These are phyloP conservation scores for Acacia crassicarpa DNA, from an alignment of 306 rosid genomes.

Conservation along the genomic window DNA sequence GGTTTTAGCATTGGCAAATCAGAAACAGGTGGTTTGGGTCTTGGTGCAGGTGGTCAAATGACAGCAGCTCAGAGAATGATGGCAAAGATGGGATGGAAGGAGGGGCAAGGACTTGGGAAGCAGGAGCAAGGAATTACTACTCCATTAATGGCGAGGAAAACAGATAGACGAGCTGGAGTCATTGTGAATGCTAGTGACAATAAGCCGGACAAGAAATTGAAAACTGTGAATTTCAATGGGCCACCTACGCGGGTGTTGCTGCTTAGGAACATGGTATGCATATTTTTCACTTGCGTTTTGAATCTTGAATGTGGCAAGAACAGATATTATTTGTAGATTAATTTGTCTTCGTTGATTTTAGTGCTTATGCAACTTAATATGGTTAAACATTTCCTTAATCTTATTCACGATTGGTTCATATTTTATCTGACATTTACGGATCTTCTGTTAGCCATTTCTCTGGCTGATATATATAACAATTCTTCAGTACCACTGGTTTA, in stretches of 20 bases:
- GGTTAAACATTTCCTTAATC: constrained; percentile 1
- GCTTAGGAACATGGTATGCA: constrained; percentile 91
- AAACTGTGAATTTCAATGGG: constrained; percentile 76
- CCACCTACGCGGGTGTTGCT: constrained; percentile 82
- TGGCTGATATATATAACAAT: neutral
- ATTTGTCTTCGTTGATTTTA: neutral
- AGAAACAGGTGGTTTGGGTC: constrained; percentile 85
- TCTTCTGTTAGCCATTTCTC: neutral
- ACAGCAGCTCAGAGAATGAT: constrained; percentile 99
- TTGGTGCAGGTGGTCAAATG: constrained; percentile 98
- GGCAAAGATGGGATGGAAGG: constrained; percentile 99
- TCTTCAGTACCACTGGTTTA: neutral
- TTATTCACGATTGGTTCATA: neutral
- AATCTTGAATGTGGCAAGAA: neutral
- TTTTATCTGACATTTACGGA: constrained; percentile 13
- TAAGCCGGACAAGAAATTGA: constrained; percentile 72
- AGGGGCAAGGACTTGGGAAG: constrained; percentile 96
- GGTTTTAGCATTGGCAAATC: constrained; percentile 92
- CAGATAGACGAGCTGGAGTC: constrained; percentile 93
- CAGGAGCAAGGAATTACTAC: constrained; percentile 98
- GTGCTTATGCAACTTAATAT: neutral
- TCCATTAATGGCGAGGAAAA: constrained; percentile 96
- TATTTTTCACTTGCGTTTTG: neutral
- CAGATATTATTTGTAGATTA: neutral
- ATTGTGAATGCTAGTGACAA: constrained; percentile 89